Conservation (phyloP, 2,329 filamentous ascomycete species). For the Chaetomiaceae sp. region DNA sequence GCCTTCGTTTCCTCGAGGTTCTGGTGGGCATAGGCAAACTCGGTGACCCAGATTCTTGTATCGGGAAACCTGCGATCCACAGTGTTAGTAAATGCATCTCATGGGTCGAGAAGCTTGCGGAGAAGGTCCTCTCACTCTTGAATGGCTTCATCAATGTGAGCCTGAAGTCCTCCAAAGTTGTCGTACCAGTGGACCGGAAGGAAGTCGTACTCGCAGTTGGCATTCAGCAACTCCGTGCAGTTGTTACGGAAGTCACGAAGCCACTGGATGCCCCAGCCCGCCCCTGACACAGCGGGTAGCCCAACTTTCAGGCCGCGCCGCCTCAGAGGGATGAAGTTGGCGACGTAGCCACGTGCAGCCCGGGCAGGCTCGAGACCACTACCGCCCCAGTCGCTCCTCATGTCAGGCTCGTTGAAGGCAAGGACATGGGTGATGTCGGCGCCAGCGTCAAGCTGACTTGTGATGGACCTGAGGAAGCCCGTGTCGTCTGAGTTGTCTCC, state of each 20-base stretch:
- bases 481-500: conserved; percentile 40
- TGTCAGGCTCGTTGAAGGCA: conserved; percentile 74
- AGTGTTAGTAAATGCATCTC: too few relatives aligned
- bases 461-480: conserved; percentile 57
- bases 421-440: conserved; percentile 62
- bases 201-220: conserved; percentile 55
- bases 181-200: conserved; percentile 65
- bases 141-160: too few relatives aligned
- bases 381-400: conserved; percentile 49
- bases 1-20: conserved; percentile 51
- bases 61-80: conserved; percentile 46
- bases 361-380: conserved; percentile 51
- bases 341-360: conserved; percentile 64
- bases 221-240: conserved; percentile 48
- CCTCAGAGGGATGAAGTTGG: conserved; percentile 63
- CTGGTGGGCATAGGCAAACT: conserved; percentile 60
- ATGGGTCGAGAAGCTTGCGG: conserved; percentile 23
- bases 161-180: conserved; percentile 60
- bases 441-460: conserved; percentile 36
- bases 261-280: conserved; percentile 48
- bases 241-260: conserved; percentile 65
- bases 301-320: conserved; percentile 60
- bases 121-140: too few relatives aligned
- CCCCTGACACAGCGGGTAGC: too few relatives aligned
- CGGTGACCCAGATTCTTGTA: conserved; percentile 69